Conservation (phyloP, 1,139 yeast species). For the Meyerozyma smithsonii region DNA sequence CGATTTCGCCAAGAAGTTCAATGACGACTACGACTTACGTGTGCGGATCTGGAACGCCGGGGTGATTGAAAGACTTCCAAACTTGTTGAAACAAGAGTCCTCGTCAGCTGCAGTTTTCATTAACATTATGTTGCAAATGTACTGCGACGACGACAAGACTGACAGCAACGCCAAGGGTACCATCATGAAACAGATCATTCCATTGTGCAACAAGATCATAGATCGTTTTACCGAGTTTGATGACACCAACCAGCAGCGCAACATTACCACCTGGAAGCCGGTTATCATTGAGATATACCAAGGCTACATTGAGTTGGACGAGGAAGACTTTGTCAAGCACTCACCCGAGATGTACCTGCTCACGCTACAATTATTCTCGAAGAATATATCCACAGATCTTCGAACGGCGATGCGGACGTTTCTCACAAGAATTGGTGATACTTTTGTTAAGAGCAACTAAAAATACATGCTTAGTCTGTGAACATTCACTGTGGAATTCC, state of each 20-base stretch:
- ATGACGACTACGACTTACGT: constrained; percentile 82
- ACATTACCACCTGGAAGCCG: constrained; percentile 83
- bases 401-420: constrained; percentile 64
- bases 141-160: constrained; percentile 60
- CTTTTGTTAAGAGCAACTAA: constrained; percentile 28
- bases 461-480: not conserved
- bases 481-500: no score
- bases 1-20: constrained; percentile 79
- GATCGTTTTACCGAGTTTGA: constrained; percentile 69
- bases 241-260: constrained; percentile 72
- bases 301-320: constrained; percentile 75
- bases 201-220: constrained; percentile 67
- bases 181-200: constrained; percentile 55
- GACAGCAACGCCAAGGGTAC: constrained; percentile 28
- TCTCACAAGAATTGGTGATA: constrained; percentile 67
- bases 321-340: constrained; percentile 61
- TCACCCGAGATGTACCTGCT: constrained; percentile 66
- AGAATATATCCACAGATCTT: constrained; percentile 66
- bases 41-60: constrained; percentile 89
- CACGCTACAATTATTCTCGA: constrained; percentile 62
- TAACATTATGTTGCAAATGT: constrained; percentile 73
- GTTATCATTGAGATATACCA: constrained; percentile 83
- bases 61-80: constrained; percentile 87
- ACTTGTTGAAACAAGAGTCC: constrained; percentile 85
- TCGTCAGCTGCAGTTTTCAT: constrained; percentile 86